A percentile compares a stretch with the other conserved stretches of the same genome.
Evolutionary conservation across 441 rosid genomes (phyloP).

Genomic region (Gossypium davidsonii): DNA sequence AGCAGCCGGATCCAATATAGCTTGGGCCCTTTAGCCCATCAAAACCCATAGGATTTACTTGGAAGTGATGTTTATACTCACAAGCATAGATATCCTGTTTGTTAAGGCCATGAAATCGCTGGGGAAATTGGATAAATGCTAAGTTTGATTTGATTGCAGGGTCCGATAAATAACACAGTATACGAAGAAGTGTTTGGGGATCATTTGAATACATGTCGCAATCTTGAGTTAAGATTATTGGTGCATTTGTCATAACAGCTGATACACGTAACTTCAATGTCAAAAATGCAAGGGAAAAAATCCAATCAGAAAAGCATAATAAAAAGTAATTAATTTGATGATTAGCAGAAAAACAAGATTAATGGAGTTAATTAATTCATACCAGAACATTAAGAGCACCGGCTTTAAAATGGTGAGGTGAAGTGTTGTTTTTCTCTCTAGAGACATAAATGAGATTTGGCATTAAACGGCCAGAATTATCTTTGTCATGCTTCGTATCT

Average conservation of each 20-base stretch:
- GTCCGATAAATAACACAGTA: slow-evolving; percentile 7
- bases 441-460: slow-evolving; percentile 50
- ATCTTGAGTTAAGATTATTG: slow-evolving; percentile 20
- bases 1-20: slow-evolving; percentile 18
- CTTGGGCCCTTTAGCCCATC: slow-evolving; percentile 12
- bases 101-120: slow-evolving; percentile 9
- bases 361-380: not conserved
- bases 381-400: slow-evolving; percentile 59
- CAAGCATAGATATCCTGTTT: slow-evolving; percentile 12
- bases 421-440: slow-evolving; percentile 37
- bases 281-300: not conserved
- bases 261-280: slow-evolving; percentile 20
- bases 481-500: slow-evolving; percentile 34
- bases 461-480: slow-evolving; percentile 28
- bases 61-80: slow-evolving; percentile 3
- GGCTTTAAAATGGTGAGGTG: slow-evolving; percentile 48
- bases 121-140: slow-evolving; percentile 22
- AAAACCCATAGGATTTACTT: not conserved
- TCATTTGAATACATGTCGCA: slow-evolving; percentile 24
- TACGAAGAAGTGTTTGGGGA: slow-evolving; percentile 12
- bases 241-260: slow-evolving; percentile 17
- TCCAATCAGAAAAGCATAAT: not conserved
- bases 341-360: not conserved
- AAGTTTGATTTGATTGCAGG: slow-evolving; percentile 1
- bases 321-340: not conserved